Evolutionary conservation across 2,329 filamentous ascomycete genomes (phyloP), one percentile per base, ranked within the genome.

Genomic region (Byssothecium circinans): DNA sequence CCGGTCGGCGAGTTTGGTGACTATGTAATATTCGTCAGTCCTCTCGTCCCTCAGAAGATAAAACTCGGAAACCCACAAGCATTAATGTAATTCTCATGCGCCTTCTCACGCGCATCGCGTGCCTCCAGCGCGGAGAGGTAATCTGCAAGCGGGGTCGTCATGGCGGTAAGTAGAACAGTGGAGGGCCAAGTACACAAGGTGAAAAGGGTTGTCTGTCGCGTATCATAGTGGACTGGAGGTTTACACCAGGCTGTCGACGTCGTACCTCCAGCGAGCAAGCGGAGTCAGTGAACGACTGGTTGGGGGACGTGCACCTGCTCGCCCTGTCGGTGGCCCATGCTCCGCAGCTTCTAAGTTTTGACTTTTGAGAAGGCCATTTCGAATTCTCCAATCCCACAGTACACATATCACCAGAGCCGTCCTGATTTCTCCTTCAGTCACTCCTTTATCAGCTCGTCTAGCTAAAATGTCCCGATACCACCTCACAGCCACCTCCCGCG

Each of bases 71-170:
- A 55, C 82, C 58, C 69, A 95, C 91, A 96, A 52, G 88, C 86
- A 67, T 90, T 81, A 62, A 95, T 87, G 52, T 95, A 81, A 43
- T 84, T 80, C 62, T 77, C 74, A 58, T 85, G 82, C 47, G 77
- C 78, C 63, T 83, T 80, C 64, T 90, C 87, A 53, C 83, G 80
- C 63, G 84, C 80, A 61, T 89, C 88, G 54, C 84, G 79, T 61
- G 87, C 85, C 58, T 84, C 81, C 56, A 97, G 78, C 56, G 87
- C 86, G 52, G 82, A 78, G 53, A 89, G 78, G 70, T 95, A 96
- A 63, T 95, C 88, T 57, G 88, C 84, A 64, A 86, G 82, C 88
- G 91, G 95, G 75, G 81, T 82, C 54, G 83, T 79, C 81, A 84
- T 84, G 68, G 66, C 57, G 65, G 68, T 11, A 57, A 39, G 22